Conservation (phyloP, 1,284 basidiomycete species). For the Ganoderma leucocontextum region DNA sequence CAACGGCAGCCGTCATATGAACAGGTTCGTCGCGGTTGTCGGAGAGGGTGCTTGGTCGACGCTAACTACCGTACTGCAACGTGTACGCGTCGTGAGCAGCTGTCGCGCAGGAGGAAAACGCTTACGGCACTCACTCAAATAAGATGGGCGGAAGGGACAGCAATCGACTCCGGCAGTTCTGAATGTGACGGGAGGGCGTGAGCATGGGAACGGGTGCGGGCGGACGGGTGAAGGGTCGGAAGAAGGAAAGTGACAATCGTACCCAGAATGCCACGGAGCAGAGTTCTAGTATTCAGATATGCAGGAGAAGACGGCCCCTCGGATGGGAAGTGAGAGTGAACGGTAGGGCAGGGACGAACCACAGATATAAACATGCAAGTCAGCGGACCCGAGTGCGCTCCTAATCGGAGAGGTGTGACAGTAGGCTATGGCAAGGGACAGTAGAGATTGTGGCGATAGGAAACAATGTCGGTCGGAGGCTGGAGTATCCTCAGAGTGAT, state of each 20-base stretch:
- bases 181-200: slow-evolving; percentile 27
- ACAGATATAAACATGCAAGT: slow-evolving; percentile 34
- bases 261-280: slow-evolving; percentile 34
- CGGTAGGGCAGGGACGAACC: slow-evolving; percentile 31
- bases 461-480: slow-evolving; percentile 23
- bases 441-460: slow-evolving; percentile 21
- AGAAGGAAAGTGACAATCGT: slow-evolving; percentile 27
- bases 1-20: slow-evolving; percentile 60
- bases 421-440: slow-evolving; percentile 19
- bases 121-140: slow-evolving; percentile 32
- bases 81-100: slow-evolving; percentile 20
- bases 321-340: slow-evolving; percentile 31
- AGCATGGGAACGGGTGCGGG: slow-evolving; percentile 33
- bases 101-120: slow-evolving; percentile 2
- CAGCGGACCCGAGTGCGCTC: slow-evolving; percentile 30
- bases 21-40: slow-evolving; percentile 30
- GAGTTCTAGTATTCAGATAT: slow-evolving; percentile 32
- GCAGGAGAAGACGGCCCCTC: slow-evolving; percentile 22
- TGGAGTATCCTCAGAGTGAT: slow-evolving; percentile 24
- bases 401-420: slow-evolving; percentile 22
- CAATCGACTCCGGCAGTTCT: slow-evolving; percentile 31
- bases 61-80: slow-evolving; percentile 29
- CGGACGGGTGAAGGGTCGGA: slow-evolving; percentile 22
- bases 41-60: slow-evolving; percentile 31
- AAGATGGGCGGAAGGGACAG: slow-evolving; percentile 26